Conservation (phyloP, 2,329 filamentous ascomycete genomes). For the Calonectria hawksworthii region DNA sequence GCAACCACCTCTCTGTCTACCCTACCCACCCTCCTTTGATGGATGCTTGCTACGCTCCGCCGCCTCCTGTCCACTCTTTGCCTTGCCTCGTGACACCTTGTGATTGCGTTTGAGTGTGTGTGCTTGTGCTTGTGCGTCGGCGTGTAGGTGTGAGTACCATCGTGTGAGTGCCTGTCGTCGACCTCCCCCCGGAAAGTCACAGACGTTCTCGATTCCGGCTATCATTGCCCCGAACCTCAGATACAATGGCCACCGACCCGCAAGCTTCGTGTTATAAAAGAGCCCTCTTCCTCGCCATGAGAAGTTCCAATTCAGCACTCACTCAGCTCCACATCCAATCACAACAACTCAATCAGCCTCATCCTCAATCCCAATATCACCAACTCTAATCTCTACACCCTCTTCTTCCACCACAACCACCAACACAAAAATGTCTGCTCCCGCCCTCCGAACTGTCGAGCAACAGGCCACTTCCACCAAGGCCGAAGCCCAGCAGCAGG, state of each 20-base stretch:
- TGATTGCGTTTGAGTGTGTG: slow-evolving; percentile 12
- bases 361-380: background rate
- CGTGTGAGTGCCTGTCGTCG: slow-evolving; percentile 6
- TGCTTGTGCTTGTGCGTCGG: background rate
- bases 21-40: slow-evolving; percentile 7
- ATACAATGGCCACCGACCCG: slow-evolving; percentile 8
- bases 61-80: slow-evolving; percentile 1
- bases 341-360: slow-evolving; percentile 12
- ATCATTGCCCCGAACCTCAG: background rate
- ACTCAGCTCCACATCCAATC: slow-evolving; percentile 2
- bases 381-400: background rate
- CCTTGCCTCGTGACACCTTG: slow-evolving; percentile 18
- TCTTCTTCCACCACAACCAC: background rate
- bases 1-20: slow-evolving; percentile 6
- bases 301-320: background rate
- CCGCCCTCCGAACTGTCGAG: slow-evolving; percentile 22
- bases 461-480: slow-evolving; percentile 27
- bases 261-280: slow-evolving; percentile 26
- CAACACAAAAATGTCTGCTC: slow-evolving; percentile 16
- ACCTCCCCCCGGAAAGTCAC: slow-evolving; percentile 13
- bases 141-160: background rate
- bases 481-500: slow-evolving; percentile 21
- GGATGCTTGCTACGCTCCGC: slow-evolving; percentile 10
- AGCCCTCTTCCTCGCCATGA: slow-evolving; percentile 18
- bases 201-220: slow-evolving; percentile 15